phyloP scores from a whole-genome alignment of 257 asterid species.

The Solanum habrochaites region DNA sequence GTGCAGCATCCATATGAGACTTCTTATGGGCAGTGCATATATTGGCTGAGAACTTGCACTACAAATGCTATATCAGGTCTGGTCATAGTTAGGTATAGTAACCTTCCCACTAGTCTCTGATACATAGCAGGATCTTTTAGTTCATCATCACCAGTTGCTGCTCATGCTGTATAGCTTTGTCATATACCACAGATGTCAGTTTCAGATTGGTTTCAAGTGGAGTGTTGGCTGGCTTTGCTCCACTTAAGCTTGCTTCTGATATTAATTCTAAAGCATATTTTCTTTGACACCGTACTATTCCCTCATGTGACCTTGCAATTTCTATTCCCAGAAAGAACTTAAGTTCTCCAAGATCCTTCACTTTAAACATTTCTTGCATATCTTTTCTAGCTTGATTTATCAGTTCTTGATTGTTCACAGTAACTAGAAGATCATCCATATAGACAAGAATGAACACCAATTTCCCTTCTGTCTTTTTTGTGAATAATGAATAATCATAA shows the following conservation, averaged over 20 bases:
- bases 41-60: too few species aligned
- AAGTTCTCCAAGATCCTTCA: background rate
- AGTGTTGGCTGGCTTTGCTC: background rate
- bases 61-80: too few species aligned
- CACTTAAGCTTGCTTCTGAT: background rate
- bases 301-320: background rate
- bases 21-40: too few species aligned
- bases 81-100: too few species aligned
- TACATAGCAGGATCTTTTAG: too few species aligned
- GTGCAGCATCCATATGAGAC: too few species aligned
- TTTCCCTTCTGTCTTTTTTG: background rate
- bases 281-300: background rate
- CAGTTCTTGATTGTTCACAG: too few species aligned
- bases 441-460: background rate
- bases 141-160: background rate
- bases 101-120: too few species aligned
- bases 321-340: background rate
- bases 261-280: too few species aligned
- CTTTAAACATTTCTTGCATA: background rate
- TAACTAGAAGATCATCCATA: background rate
- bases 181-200: background rate
- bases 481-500: background rate
- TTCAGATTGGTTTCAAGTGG: background rate
- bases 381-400: too few species aligned
- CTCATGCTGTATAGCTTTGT: background rate